A percentile compares a stretch with the other conserved stretches of the same genome.
Conservation (phyloP, 768 basidiomycete genomes). For the Rhodotorula kratochvilovae region DNA sequence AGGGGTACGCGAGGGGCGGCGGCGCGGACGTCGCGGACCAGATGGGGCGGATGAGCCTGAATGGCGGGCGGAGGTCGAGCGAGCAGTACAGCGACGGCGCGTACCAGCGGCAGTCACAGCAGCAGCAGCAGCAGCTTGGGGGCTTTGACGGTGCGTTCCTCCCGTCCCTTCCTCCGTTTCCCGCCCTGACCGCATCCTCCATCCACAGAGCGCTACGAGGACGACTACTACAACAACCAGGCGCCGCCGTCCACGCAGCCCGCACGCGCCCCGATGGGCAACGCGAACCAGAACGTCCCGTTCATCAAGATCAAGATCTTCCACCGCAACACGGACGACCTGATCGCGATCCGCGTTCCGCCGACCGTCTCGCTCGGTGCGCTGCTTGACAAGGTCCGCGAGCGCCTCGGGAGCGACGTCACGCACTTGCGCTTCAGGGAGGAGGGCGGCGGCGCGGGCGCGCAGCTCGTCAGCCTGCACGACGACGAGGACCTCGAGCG, state of each 20-base stretch:
- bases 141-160: neutral
- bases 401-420: slow-evolving; percentile 73
- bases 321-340: slow-evolving; percentile 83
- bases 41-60: slow-evolving; percentile 29
- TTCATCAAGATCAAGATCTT: slow-evolving; percentile 99
- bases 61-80: slow-evolving; percentile 5
- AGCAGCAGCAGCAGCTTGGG: slow-evolving; percentile 9
- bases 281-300: slow-evolving; percentile 49
- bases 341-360: slow-evolving; percentile 94
- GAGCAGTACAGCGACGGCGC: slow-evolving; percentile 1
- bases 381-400: slow-evolving; percentile 85
- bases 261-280: slow-evolving; percentile 23
- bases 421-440: slow-evolving; percentile 59
- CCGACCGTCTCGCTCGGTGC: slow-evolving; percentile 80
- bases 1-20: neutral
- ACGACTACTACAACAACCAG: neutral
- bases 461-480: slow-evolving; percentile 34
- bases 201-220: neutral
- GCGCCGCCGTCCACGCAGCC: neutral
- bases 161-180: neutral
- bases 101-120: slow-evolving; percentile 1
- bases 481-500: slow-evolving; percentile 41
- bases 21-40: slow-evolving; percentile 15
- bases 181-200: neutral
- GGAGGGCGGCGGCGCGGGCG: slow-evolving; percentile 22